Percentiles rank a stretch among this genome's conserved stretches.
Evolutionary conservation across 1,284 basidiomycete genomes (phyloP).

Genomic region (Ceraceosorus guamensis): DNA sequence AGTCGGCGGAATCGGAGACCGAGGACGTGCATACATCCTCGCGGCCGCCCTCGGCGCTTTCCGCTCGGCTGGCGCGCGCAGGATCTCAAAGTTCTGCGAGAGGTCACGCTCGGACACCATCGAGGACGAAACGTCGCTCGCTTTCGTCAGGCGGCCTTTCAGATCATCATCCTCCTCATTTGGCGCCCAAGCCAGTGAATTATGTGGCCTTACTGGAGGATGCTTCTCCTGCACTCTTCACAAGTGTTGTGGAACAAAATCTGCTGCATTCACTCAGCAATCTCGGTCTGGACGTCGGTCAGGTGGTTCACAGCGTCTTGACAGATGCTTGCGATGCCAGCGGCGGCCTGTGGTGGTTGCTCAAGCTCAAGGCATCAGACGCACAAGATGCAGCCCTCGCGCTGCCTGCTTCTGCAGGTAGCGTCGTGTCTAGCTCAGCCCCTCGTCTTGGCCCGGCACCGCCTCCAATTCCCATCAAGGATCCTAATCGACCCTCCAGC

Average conservation of each 20-base stretch:
- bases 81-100: conserved; percentile 32
- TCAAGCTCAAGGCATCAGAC: conserved; percentile 68
- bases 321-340: conserved; percentile 86
- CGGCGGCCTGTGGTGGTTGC: conserved; percentile 93
- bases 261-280: conserved; percentile 67
- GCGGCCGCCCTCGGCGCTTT: too few relatives aligned
- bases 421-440: too few relatives aligned
- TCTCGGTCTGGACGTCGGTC: conserved; percentile 84
- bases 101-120: conserved; percentile 69
- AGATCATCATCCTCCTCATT: conserved; percentile 28
- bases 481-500: too few relatives aligned
- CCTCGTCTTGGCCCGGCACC: too few relatives aligned
- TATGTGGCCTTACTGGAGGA: conserved; percentile 66
- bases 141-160: conserved; percentile 53
- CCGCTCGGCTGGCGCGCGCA: conserved; percentile 14
- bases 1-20: background rate
- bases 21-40: too few relatives aligned
- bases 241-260: conserved; percentile 67
- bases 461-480: too few relatives aligned
- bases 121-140: conserved; percentile 85
- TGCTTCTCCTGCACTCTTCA: conserved; percentile 72
- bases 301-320: conserved; percentile 84
- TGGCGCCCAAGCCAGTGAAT: conserved; percentile 48
- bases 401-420: background rate
- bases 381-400: conserved; percentile 5